Evolutionary conservation across 2,329 filamentous ascomycete species (phyloP).

Genomic region (Hortaea werneckii): DNA sequence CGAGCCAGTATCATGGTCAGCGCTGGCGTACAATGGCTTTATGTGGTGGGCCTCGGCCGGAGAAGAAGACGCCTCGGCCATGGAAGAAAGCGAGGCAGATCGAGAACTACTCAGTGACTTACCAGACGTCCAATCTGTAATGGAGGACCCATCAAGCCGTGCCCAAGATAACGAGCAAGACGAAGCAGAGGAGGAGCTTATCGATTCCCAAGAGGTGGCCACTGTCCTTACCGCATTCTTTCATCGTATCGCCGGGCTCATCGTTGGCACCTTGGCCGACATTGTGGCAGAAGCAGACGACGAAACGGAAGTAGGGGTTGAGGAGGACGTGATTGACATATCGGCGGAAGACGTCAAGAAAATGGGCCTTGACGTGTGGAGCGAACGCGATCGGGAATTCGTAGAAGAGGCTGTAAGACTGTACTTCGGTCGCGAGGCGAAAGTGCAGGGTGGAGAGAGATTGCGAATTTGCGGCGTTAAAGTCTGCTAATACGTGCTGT

Average conservation of each 20-base stretch:
- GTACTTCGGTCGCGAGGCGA: conserved; percentile 58
- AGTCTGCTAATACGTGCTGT: conserved; percentile 13
- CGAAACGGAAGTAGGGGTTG: conserved; percentile 28
- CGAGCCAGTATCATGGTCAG: conserved; percentile 54
- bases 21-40: conserved; percentile 69
- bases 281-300: conserved; percentile 44
- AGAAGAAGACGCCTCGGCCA: conserved; percentile 51
- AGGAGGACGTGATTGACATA: conserved; percentile 36
- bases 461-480: conserved; percentile 49
- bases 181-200: conserved; percentile 1
- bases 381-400: conserved; percentile 58
- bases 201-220: conserved; percentile 36
- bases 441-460: conserved; percentile 63
- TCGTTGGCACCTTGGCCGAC: conserved; percentile 53
- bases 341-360: conserved; percentile 54
- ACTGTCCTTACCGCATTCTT: conserved; percentile 72
- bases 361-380: conserved; percentile 75
- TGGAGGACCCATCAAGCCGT: conserved; percentile 4
- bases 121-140: conserved; percentile 19
- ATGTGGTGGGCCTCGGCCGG: conserved; percentile 87
- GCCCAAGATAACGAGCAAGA: background rate
- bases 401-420: conserved; percentile 50
- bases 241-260: conserved; percentile 60
- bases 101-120: conserved; percentile 34
- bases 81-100: conserved; percentile 45